Conservation (phyloP, 768 basidiomycete species). For the Suillus luteus region DNA sequence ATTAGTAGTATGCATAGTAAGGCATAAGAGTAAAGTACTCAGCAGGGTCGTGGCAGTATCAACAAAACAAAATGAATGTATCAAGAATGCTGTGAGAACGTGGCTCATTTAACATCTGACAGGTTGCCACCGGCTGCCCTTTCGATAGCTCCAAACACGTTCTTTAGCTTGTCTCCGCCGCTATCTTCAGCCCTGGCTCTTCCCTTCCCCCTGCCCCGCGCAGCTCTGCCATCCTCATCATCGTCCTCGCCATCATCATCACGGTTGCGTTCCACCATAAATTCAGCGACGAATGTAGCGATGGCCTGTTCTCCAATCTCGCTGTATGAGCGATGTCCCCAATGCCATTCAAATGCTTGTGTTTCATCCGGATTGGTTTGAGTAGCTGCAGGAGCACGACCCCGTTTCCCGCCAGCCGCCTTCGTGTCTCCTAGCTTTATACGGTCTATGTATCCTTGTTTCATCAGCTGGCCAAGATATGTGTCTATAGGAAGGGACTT, state of each 20-base stretch:
- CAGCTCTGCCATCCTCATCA: slow-evolving; percentile 27
- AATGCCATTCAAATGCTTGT: slow-evolving; percentile 71
- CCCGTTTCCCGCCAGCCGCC: slow-evolving; percentile 50
- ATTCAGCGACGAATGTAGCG: slow-evolving; percentile 75
- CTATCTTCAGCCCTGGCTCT: slow-evolving; percentile 20
- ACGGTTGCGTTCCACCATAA: slow-evolving; percentile 58
- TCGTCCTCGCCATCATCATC: slow-evolving; percentile 34
- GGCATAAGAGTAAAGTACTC: slow-evolving; percentile 1
- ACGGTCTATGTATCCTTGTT: slow-evolving; percentile 81
- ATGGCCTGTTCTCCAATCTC: slow-evolving; percentile 83
- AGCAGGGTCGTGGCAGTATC: not conserved
- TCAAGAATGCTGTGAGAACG: not conserved
- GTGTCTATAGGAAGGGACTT: slow-evolving; percentile 59
- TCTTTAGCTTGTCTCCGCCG: slow-evolving; percentile 41
- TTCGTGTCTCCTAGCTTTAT: slow-evolving; percentile 52
- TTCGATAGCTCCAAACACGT: slow-evolving; percentile 57
- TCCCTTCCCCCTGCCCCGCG: slow-evolving; percentile 21
- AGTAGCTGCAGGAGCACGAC: slow-evolving; percentile 47
- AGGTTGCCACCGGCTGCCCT: slow-evolving; percentile 65
- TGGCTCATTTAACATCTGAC: slow-evolving; percentile 34
- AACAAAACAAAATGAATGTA: not conserved
- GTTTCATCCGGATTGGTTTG: slow-evolving; percentile 36
- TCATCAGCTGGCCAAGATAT: slow-evolving; percentile 63
- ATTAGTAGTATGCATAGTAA: not conserved
- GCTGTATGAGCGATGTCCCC: slow-evolving; percentile 78